Base-by-base conservation (phyloP, 129 eudicot genomes). In the Lactuca sativa region DNA sequence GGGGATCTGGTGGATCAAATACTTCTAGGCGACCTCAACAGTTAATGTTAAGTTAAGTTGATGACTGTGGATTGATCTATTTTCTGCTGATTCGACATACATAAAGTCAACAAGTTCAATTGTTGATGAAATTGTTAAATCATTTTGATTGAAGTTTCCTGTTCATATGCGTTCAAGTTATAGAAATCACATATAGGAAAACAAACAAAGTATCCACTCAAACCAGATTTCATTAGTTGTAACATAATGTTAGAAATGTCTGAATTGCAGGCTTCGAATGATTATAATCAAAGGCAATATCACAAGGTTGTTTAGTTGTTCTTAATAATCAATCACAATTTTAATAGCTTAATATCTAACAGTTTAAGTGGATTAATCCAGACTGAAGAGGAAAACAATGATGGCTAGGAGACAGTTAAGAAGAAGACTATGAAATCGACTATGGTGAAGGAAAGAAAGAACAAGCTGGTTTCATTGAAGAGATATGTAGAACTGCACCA, bases 401-500 rank as follows among this genome's bases (percentile, higher is more conserved):
- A 89, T 78, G 96, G 92, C 43, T 92, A 96, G 98, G 88, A 89
- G 81, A 86, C 95, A 9, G 98, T 87, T 47, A 84, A 80, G 13
- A 92, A 82, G n/a, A n/a, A n/a, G 73, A 95, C 66, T 95, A 95
- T 58, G 79, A 90, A 65, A 86, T 95, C 18, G 99, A 95, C 66
- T 84, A 92, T 53, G 97, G 97, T 32, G 95, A 95, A 69, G 99
- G 99, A 9, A 95, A 90, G 40, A 95, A 85, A 80, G 99, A 95
- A 76, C 83, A 95, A 72, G 82, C 66, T 75, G 97, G 97, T 32
- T 95, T 95, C 38, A 82, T 90, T 3, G 99, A 95, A 82, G 99
- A 95, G 83, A 90, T 95, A 1, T 83, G 95, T 74, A 88, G 97
- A 82, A 95, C 99, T 65, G 92, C 96, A 16, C 96, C 97, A 14